Base-by-base conservation (phyloP, 176 grass and related monocot species). In the Oryza nivara region DNA sequence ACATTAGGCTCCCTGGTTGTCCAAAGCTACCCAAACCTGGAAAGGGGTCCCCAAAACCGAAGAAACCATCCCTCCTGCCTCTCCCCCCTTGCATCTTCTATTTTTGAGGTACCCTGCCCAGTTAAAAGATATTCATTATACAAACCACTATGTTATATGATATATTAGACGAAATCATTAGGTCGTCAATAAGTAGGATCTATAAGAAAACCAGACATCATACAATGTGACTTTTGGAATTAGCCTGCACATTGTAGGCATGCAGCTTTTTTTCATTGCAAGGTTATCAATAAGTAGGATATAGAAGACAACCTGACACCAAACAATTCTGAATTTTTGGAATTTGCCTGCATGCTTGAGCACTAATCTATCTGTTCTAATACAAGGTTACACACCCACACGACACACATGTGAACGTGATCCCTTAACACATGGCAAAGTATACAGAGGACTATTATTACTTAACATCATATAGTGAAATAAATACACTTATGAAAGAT, bases 81-180 rank as follows among this genome's bases (percentile, higher is more conserved):
- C 82, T 76, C 69, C 83, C 84, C 46, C 86, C 79, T 68, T 89
- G 84, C 95, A 97, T 92, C 67, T 81, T 79, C 30, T 52, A 43
- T 65, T 48, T 65, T 65, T 40, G 5, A 28, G 67, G 20, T 25
- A 67, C 44, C 85, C 82, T 71, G 67, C 30, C 41, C 56, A 68
- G 70, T 75, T 69, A 46, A 65, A 76, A 49, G 28, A 63, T 9
- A 70, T 10, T n/a, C 9, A 51, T 16, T 19, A 41, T 2, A 11
- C 51, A 70, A 71, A 85, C 22, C 6, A 28, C 4, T 23, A 20
- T 1, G 17, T 7, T 25, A 19, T 51, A 77, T 10, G 22, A 36
- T 5, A 52, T 73, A 73, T 41, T 22, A 19, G 7, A 28, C 43
- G 15, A 7, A 56, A 8, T 6, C 30, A 23, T 9, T 67, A 13